These are phyloP conservation scores for Phoenix dactylifera DNA, from an alignment of 176 grass and related monocot species.

Conservation along the genomic window DNA sequence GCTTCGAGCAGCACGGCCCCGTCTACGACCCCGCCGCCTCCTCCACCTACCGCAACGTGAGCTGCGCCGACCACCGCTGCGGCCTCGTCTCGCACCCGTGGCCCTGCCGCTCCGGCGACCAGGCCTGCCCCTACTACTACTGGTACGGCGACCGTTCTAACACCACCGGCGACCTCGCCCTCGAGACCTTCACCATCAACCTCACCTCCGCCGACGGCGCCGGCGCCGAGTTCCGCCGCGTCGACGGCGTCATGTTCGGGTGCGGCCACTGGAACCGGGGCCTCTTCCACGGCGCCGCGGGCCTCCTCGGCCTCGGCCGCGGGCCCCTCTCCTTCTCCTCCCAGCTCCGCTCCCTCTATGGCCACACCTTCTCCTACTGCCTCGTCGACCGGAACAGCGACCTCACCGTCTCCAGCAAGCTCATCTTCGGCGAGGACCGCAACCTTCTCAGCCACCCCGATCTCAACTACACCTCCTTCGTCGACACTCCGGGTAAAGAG, in stretches of 20 bases:
- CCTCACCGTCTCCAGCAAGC: conserved; percentile 53
- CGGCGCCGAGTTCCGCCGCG: conserved; percentile 32
- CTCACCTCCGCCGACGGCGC: conserved; percentile 30
- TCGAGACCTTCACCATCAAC: conserved; percentile 88
- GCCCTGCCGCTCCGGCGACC: conserved; percentile 11
- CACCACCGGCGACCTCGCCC: conserved; percentile 79
- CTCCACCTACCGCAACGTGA: conserved; percentile 61
- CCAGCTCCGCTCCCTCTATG: conserved; percentile 74
- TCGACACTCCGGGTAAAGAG: neutral
- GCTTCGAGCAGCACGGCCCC: conserved; percentile 73
- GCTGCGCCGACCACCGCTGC: conserved; percentile 61
- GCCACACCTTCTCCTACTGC: conserved; percentile 89
- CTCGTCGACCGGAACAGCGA: conserved; percentile 86
- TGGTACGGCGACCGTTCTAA: conserved; percentile 97
- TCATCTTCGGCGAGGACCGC: conserved; percentile 68
- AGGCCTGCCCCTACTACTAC: conserved; percentile 84
- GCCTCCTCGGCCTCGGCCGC: conserved; percentile 73
- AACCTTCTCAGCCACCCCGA: conserved; percentile 27
- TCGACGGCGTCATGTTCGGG: conserved; percentile 65
- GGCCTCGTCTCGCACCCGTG: conserved; percentile 36
- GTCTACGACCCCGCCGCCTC: conserved; percentile 63
- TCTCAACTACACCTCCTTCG: conserved; percentile 81
- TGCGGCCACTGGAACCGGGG: conserved; percentile 92
- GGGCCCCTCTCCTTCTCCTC: conserved; percentile 83
- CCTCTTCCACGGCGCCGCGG: conserved; percentile 83